These are phyloP conservation scores for Boletus bicolor DNA, from an alignment of 768 basidiomycete species.

Conservation along the genomic window DNA sequence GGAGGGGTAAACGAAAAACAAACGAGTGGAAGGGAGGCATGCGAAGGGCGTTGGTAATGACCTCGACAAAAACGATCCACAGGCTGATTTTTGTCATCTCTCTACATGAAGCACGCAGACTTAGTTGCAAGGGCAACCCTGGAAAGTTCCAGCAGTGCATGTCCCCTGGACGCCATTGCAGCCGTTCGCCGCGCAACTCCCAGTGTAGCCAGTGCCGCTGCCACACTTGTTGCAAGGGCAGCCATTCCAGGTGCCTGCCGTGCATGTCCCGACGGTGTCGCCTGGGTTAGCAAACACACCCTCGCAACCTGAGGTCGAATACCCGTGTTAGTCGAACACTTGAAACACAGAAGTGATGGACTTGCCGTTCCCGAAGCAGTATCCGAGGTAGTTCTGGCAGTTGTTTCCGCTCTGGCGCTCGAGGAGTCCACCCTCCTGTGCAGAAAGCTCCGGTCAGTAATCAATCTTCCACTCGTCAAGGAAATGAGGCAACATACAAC, in stretches of 20 bases:
- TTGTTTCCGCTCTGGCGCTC: background rate
- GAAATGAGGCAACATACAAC: background rate
- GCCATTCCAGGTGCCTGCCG: background rate
- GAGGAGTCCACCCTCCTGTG: background rate
- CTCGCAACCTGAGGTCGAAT: background rate
- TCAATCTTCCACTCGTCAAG: background rate
- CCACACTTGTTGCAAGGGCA: constrained; percentile 3
- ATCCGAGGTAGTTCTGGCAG: background rate
- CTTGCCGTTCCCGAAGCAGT: background rate
- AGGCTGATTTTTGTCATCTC: background rate
- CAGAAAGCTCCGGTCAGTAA: background rate
- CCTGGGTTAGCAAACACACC: background rate
- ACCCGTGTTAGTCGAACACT: background rate
- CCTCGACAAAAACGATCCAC: background rate
- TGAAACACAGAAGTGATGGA: too few species aligned
- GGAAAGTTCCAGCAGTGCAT: background rate
- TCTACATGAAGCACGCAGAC: too few species aligned
- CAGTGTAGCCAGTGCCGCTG: background rate
- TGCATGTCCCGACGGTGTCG: background rate
- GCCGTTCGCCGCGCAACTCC: background rate
- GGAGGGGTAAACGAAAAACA: too few species aligned
- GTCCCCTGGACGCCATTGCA: background rate
- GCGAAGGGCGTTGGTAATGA: too few species aligned
- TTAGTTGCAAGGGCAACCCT: background rate
- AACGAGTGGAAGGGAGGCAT: background rate